Evolutionary conservation across 2,329 filamentous ascomycete genomes (phyloP), one percentile per base, ranked within the genome.

Genomic region (Hymenoscyphus albidus): DNA sequence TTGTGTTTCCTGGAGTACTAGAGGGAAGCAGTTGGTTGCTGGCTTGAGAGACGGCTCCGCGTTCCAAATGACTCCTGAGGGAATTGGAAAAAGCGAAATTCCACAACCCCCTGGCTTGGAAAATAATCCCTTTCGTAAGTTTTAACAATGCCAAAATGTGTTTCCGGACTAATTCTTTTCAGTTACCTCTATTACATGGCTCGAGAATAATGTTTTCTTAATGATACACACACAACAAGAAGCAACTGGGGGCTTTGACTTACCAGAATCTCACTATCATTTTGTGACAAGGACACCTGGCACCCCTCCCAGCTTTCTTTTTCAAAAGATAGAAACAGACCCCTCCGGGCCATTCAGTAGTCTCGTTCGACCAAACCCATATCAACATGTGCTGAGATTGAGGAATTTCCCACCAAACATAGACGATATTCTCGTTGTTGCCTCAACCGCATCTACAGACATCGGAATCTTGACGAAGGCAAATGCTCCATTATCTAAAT

Each of bases 21-120:
- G 89, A 75, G 95, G 95, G 58, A 99, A 97, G 76, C 94, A 98
- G 75, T 81, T 99, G 55, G 88, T 96, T 56, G 93, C 92, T 70
- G 95, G 96, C 16, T 81, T 95, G 70, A 87, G 83, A 6, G 87
- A 97, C 77, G 95, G 95, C 64, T 88, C 87, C 13, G 88, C 90
- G 61, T 84, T 85, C 63, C 93, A 97, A 76, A 89, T 98, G 85
- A 92, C 91, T 7, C 91, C 90, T 0, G 86, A 92, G 71, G 94
- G 94, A 58, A 84, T 84, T 51, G 82, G 85, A 35, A 95, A 94
- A 78, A 93, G 84, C 42, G 83, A 88, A 61, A 91, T 99, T 58
- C 92, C 93, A 31, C 86, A 86, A 65, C 92, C 94, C 2, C 87
- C 91, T 5, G 83, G 83, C 64, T 72, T 95, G 7, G 82, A 82